Base-by-base conservation (phyloP, 2,329 filamentous ascomycete species). In the Cordyceps javanica region DNA sequence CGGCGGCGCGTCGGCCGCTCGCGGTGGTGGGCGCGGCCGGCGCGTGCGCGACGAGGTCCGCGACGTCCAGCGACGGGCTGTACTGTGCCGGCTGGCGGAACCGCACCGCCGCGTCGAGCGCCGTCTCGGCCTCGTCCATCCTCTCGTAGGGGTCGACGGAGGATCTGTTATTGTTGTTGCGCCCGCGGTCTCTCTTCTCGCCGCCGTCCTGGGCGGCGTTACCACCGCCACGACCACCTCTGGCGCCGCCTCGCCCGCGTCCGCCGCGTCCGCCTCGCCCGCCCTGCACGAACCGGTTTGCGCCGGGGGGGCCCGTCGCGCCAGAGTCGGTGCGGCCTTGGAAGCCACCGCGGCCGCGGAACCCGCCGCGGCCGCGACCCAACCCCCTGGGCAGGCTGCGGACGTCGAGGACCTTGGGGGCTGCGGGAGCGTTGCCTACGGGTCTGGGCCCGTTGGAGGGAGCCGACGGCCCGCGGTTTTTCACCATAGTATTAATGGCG, bases 341-440 rank as follows among this genome's bases (percentile, higher is more conserved):
- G n/a, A 28, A 53, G 36, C 32, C 46, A 46, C 60, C 50, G 41
- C 60, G 63, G 13, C 65, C 60, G 30, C 52, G 39, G 8, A 44
- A 45, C 13, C 65, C 65, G n/a, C 66, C 68, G 44, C 65, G 62
- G 21, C 66, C 64, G 21, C 67, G 62, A 19, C 65, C 50, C 3
- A 65, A 64, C 21, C 70, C 68, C 36, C 67, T 60, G 7, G 71
- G 73, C 13, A 77, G 64, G 57, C 65, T 75, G 57, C 66, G 69
- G 56, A 77, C 63, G 57, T 75, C 73, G 48, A 78, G 67, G 16
- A 77, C 65, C 59, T 69, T 73, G 25, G 70, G 68, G 36, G 61
- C 61, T 14, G 26, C 42, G 39, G 28, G 34, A 32, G 54, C 45
- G 26, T 9, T 26, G 8, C n/a, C 55, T 10, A 4, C 45, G 4